A percentile compares a stretch with the other conserved stretches of the same genome.
These are phyloP conservation scores for Aspergillus clavatus DNA, from an alignment of 2,329 filamentous ascomycete genomes.

Conservation along the genomic window DNA sequence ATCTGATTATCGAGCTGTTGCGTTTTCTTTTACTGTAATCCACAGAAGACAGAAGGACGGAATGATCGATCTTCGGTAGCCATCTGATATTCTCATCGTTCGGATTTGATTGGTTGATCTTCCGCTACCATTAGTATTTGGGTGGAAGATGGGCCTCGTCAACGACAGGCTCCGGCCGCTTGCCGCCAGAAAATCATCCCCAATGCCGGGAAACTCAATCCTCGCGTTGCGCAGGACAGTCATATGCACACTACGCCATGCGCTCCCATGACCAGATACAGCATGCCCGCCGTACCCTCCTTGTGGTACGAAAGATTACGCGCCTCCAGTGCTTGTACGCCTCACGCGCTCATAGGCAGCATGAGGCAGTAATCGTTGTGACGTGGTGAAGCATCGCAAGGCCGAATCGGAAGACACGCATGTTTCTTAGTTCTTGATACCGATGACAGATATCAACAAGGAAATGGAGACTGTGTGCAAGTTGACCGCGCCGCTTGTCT, in stretches of 20 bases:
- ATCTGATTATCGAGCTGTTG: neutral
- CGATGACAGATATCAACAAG: too few relatives aligned
- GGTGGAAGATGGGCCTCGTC: neutral
- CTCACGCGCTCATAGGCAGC: too few relatives aligned
- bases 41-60: too few relatives aligned
- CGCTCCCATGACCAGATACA: too few relatives aligned
- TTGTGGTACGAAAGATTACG: too few relatives aligned
- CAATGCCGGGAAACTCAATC: neutral
- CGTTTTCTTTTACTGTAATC: neutral
- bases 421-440: neutral
- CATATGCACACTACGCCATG: too few relatives aligned
- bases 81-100: neutral
- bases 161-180: neutral
- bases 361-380: neutral
- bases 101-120: neutral
- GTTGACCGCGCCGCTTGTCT: too few relatives aligned
- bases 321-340: too few relatives aligned
- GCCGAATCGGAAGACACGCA: neutral
- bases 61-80: too few relatives aligned
- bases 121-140: neutral
- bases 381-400: neutral
- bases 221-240: too few relatives aligned
- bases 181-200: neutral
- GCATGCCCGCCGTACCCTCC: too few relatives aligned
- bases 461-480: too few relatives aligned